phyloP scores from a whole-genome alignment of 202 grass and related monocot genomes.

The Panicum virgatum region DNA sequence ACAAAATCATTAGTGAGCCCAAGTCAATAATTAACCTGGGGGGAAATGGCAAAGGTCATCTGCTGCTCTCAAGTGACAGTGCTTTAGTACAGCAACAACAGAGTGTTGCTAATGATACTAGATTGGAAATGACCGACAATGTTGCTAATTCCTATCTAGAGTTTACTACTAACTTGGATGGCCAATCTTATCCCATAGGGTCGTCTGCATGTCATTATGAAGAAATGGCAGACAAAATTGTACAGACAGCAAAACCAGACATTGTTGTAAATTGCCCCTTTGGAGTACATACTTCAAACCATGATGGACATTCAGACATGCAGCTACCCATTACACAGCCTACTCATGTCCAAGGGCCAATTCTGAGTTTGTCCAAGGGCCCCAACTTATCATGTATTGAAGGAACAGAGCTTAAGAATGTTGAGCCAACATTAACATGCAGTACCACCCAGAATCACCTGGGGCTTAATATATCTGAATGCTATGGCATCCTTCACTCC shows the following conservation, averaged over 20 bases:
- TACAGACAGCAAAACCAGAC: not conserved
- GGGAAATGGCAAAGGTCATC: not conserved
- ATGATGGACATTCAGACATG: conserved; percentile 14
- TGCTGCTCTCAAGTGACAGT: conserved; percentile 13
- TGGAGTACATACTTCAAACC: conserved; percentile 27
- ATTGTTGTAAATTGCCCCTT: not conserved
- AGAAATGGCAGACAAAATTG: conserved; percentile 13
- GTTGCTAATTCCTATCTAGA: conserved; percentile 34
- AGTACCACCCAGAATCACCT: conserved; percentile 10
- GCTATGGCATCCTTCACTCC: not conserved
- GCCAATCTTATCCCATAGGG: conserved; percentile 18
- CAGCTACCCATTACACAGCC: conserved; percentile 22
- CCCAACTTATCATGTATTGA: conserved; percentile 30
- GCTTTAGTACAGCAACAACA: conserved; percentile 35
- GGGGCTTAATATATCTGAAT: conserved; percentile 25
- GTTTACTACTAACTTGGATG: conserved; percentile 34
- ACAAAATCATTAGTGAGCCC: conserved; percentile 28
- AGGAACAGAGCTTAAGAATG: conserved; percentile 20
- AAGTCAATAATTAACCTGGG: conserved; percentile 18
- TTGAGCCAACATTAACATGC: not conserved
- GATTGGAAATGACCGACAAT: conserved; percentile 27
- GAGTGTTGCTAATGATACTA: conserved; percentile 18
- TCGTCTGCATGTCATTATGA: conserved; percentile 23
- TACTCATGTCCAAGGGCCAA: conserved; percentile 29
- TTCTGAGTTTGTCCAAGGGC: conserved; percentile 18